These are phyloP conservation scores for Forsythia viridissima DNA, from an alignment of 257 asterid species.

Conservation along the genomic window DNA sequence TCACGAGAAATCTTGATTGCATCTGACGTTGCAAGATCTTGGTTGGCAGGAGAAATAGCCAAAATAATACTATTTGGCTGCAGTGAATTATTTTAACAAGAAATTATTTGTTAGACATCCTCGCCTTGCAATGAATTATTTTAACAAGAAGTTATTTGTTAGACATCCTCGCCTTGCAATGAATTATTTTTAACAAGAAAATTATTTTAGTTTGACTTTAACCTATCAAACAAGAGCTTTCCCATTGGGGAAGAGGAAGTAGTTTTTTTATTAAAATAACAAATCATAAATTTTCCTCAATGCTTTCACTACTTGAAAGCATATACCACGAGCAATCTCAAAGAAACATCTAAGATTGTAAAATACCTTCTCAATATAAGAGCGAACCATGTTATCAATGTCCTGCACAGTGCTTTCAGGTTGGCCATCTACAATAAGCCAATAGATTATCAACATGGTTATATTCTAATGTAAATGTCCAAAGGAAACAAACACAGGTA, in stretches of 20 bases:
- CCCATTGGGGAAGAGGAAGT: neutral
- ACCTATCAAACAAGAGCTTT: neutral
- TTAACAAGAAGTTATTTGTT: constrained; percentile 16
- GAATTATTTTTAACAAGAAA: constrained; percentile 18
- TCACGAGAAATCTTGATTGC: constrained; percentile 69
- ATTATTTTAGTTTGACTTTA: neutral
- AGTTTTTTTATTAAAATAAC: neutral
- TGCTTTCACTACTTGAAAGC: constrained; percentile 7
- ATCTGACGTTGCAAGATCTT: constrained; percentile 72
- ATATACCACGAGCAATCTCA: neutral
- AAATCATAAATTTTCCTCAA: neutral
- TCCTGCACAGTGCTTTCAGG: constrained; percentile 60
- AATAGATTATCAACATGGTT: constrained; percentile 12
- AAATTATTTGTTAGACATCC: constrained; percentile 16
- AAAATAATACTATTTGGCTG: constrained; percentile 71
- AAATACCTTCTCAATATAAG: constrained; percentile 64
- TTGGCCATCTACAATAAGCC: constrained; percentile 52
- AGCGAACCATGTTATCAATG: constrained; percentile 71
- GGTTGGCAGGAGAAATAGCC: constrained; percentile 68
- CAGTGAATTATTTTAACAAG: constrained; percentile 27
- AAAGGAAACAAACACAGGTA: neutral
- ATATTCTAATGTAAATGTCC: constrained; percentile 2
- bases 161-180: constrained; percentile 9
- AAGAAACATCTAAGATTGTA: neutral
- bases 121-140: constrained; percentile 14